phyloP scores from a whole-genome alignment of 306 rosid species.

The Pachyrhizus erosus region DNA sequence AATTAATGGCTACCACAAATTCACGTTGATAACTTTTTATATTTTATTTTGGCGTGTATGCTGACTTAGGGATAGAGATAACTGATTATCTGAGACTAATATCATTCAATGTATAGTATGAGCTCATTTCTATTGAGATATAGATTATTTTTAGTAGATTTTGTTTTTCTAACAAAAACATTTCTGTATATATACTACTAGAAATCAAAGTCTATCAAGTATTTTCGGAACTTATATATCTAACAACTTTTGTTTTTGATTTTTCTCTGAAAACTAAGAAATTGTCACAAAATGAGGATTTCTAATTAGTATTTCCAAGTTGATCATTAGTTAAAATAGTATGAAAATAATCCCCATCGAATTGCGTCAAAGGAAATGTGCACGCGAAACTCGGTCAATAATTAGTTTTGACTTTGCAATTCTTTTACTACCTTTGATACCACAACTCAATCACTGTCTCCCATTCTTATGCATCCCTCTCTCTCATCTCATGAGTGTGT shows the following conservation, averaged over 20 bases:
- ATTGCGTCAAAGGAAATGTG: conserved; percentile 4
- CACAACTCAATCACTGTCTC: not conserved
- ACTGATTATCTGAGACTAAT: too few relatives aligned
- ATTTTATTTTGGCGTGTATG: not conserved
- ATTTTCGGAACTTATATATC: too few relatives aligned
- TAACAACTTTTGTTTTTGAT: not conserved
- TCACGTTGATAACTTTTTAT: not conserved
- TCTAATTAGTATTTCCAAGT: not conserved
- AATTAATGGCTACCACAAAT: too few relatives aligned
- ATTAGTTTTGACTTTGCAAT: not conserved
- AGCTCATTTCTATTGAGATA: too few relatives aligned
- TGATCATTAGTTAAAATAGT: not conserved
- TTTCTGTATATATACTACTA: too few relatives aligned
- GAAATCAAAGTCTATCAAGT: too few relatives aligned
- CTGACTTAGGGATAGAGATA: not conserved
- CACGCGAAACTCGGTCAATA: not conserved
- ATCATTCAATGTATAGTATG: too few relatives aligned
- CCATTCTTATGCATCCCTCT: not conserved
- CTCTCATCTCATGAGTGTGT: not conserved
- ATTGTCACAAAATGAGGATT: not conserved
- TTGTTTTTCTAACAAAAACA: too few relatives aligned
- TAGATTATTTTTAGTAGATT: too few relatives aligned
- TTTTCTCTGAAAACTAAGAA: not conserved
- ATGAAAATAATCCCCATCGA: not conserved
- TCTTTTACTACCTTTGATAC: not conserved